phyloP scores from a whole-genome alignment of 2,329 filamentous ascomycete species.

The Madurella fahalii region DNA sequence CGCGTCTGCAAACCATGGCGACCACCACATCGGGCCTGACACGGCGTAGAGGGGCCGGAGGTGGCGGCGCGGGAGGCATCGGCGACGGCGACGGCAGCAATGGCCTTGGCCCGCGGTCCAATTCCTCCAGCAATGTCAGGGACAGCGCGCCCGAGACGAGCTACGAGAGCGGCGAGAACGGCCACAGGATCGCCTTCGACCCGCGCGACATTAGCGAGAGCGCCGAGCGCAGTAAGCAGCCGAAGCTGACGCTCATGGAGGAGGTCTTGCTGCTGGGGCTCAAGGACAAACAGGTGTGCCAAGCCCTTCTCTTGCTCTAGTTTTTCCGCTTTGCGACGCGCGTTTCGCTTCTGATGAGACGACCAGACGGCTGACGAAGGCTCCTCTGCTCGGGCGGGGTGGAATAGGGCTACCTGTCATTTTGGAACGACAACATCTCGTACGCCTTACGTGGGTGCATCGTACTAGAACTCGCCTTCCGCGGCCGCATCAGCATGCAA shows the following conservation, averaged over 20 bases:
- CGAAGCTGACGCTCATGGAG: conserved; percentile 98
- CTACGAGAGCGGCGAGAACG: conserved; percentile 89
- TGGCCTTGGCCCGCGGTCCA: conserved; percentile 51
- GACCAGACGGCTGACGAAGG: background rate
- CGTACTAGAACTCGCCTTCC: conserved; percentile 93
- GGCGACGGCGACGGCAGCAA: conserved; percentile 61
- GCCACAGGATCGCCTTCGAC: conserved; percentile 97
- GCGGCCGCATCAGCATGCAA: conserved; percentile 96
- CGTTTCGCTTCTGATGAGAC: background rate
- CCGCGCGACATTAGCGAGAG: conserved; percentile 96
- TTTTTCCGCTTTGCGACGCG: conserved; percentile 1
- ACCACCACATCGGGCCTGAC: conserved; percentile 54
- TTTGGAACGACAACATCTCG: conserved; percentile 99
- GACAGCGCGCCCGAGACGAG: conserved; percentile 67
- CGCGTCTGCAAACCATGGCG: conserved; percentile 20
- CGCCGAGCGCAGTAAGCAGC: conserved; percentile 93
- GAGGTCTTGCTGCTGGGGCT: conserved; percentile 91
- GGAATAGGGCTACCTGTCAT: conserved; percentile 86
- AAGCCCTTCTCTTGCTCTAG: background rate
- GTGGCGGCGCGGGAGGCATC: conserved; percentile 56
- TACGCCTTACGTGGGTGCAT: conserved; percentile 97
- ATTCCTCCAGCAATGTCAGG: conserved; percentile 50
- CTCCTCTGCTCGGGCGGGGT: background rate
- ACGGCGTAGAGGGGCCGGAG: conserved; percentile 66
- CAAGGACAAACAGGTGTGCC: conserved; percentile 90